A percentile compares a stretch with the other conserved stretches of the same genome.
Conservation (phyloP, 306 rosid genomes). For the Canavalia ensiformis region DNA sequence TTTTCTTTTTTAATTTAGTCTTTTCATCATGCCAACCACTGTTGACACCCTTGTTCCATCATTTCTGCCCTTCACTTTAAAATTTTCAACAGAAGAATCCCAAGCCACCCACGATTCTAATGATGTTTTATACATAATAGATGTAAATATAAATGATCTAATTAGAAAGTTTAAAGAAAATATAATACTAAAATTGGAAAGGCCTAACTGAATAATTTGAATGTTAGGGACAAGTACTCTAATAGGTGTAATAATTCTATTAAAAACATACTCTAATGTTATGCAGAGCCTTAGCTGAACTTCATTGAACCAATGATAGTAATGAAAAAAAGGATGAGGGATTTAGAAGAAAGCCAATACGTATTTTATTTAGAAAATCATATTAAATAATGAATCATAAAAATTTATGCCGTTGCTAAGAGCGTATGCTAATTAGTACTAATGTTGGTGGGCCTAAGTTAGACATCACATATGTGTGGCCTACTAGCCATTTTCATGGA, state of each 20-base stretch:
- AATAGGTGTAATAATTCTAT: not conserved
- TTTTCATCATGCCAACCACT: slow-evolving; percentile 70
- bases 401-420: slow-evolving; percentile 34
- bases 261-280: slow-evolving; percentile 6
- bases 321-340: slow-evolving; percentile 13
- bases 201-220: not conserved
- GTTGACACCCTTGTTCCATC: slow-evolving; percentile 67
- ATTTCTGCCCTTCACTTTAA: slow-evolving; percentile 55
- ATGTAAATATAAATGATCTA: not conserved
- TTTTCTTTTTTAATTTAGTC: slow-evolving; percentile 54
- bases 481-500: slow-evolving; percentile 42
- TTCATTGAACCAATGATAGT: slow-evolving; percentile 14
- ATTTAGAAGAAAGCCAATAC: slow-evolving; percentile 26
- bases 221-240: not conserved
- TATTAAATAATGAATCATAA: slow-evolving; percentile 31
- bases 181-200: slow-evolving; percentile 9
- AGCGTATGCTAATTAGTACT: slow-evolving; percentile 50
- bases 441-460: slow-evolving; percentile 24
- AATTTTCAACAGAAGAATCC: slow-evolving; percentile 55
- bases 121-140: slow-evolving; percentile 30
- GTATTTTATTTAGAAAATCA: not conserved
- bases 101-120: slow-evolving; percentile 49
- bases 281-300: not conserved
- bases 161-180: slow-evolving; percentile 4
- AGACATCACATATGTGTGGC: slow-evolving; percentile 38